phyloP scores from a whole-genome alignment of 2,329 filamentous ascomycete species.

The Verticillium klebahnii region DNA sequence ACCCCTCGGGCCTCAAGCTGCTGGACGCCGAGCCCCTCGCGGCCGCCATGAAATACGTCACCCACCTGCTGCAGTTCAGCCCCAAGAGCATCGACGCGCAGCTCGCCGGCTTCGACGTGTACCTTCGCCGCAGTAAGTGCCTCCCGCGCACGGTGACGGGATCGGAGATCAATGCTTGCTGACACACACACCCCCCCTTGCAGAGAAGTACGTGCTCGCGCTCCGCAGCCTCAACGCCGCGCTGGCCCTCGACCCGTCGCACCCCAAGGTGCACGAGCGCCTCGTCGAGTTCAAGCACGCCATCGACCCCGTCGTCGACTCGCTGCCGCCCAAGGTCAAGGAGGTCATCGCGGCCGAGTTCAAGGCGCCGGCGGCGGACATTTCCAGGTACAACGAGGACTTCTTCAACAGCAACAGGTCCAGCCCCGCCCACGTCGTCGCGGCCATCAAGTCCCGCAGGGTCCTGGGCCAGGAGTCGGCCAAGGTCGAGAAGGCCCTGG shows the following conservation, averaged over 20 bases:
- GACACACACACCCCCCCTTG: conserved; percentile 15
- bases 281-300: conserved; percentile 63
- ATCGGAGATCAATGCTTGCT: not conserved
- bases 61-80: conserved; percentile 75
- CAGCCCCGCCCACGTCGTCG: conserved; percentile 58
- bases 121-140: conserved; percentile 71
- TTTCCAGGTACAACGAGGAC: conserved; percentile 55
- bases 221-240: conserved; percentile 79
- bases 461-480: conserved; percentile 53
- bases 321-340: conserved; percentile 60
- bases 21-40: conserved; percentile 79
- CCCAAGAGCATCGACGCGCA: conserved; percentile 79
- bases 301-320: conserved; percentile 49
- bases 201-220: conserved; percentile 84
- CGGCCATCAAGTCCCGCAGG: conserved; percentile 56
- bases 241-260: conserved; percentile 60
- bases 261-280: conserved; percentile 74
- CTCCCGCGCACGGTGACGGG: not conserved
- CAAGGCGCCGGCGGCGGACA: conserved; percentile 48
- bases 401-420: conserved; percentile 59
- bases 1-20: conserved; percentile 78
- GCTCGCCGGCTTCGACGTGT: conserved; percentile 84
- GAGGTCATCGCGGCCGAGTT: conserved; percentile 69
- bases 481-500: conserved; percentile 58
- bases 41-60: conserved; percentile 83